A percentile compares a stretch with the other conserved stretches of the same genome.
Evolutionary conservation across 2,329 filamentous ascomycete genomes (phyloP).

Genomic region (Anthostomella pinea): DNA sequence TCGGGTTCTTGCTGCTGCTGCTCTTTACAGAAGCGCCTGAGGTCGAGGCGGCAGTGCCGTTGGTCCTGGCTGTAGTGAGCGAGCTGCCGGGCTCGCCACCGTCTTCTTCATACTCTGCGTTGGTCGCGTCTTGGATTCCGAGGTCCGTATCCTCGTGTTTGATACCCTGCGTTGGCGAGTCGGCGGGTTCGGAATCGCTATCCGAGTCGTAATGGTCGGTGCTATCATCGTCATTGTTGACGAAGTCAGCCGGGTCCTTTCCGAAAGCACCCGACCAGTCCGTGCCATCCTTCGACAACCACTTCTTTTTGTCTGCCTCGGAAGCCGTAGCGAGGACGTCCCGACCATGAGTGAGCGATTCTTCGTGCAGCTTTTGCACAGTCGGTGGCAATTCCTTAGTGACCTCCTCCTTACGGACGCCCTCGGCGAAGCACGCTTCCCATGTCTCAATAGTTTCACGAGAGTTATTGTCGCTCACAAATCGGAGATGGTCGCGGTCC

Average conservation of each 20-base stretch:
- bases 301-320: constrained; percentile 70
- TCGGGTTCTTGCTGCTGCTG: constrained; percentile 49
- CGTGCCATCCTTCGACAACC: constrained; percentile 75
- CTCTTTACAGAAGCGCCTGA: constrained; percentile 31
- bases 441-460: constrained; percentile 93
- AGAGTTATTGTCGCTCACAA: constrained; percentile 82
- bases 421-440: constrained; percentile 88
- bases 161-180: constrained; percentile 19
- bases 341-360: constrained; percentile 73
- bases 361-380: constrained; percentile 74
- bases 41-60: constrained; percentile 8
- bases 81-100: constrained; percentile 14
- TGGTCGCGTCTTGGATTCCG: constrained; percentile 39
- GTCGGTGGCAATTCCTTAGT: constrained; percentile 68
- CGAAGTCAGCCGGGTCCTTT: constrained; percentile 60
- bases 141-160: constrained; percentile 27
- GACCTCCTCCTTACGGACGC: constrained; percentile 71
- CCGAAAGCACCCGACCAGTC: constrained; percentile 90
- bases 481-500: constrained; percentile 78
- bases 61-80: constrained; percentile 22
- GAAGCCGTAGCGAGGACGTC: constrained; percentile 74
- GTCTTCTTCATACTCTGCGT: neutral
- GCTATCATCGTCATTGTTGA: constrained; percentile 26
- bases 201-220: constrained; percentile 38
- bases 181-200: constrained; percentile 33